Evolutionary conservation across 306 rosid species (phyloP), one percentile per base, ranked within the genome.

Genomic region (Biancaea sappan): DNA sequence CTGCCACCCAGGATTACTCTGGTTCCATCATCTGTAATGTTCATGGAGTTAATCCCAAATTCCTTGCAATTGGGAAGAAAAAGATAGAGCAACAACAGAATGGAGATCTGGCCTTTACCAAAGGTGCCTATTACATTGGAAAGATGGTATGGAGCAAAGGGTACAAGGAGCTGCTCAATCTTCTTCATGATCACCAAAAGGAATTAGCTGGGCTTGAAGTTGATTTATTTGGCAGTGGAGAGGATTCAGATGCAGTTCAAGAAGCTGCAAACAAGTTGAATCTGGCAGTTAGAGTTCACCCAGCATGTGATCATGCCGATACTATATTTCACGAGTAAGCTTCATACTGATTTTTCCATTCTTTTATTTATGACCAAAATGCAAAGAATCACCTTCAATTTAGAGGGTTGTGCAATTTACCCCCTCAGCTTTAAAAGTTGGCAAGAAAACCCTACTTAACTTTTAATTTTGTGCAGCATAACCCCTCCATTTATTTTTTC

Each of bases 81-180:
- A 94, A 84, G 86, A 84, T 79, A 61, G 90, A 88, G 70, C 94
- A 83, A 77, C 93, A 84, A 80, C 83, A 82, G 72, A 84, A 78
- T 46, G 96, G 91, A 41, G 75, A 72, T 4, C 80, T 71, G 73
- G 87, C 85, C 35, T 92, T 94, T 79, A 81, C 86, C 66, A 91
- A 85, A 84, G 93, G 95, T 40, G 92, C 96, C 54, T 94, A 94
- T 88, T 92, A 86, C 66, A 94, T 94, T 59, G 99, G 99, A 74
- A 94, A 94, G 82, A 94, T 94, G 99, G 66, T 94, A 43, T 94
- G 97, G 99, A 94, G 37, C 85, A 94, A 94, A 84, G 99, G 99
- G 66, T 94, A 94, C 86, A 90, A 76, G 80, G 99, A 94, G 81
- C 86, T 94, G 76, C 90, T 94, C 44, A 66, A 83, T 41, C 95